phyloP scores from a whole-genome alignment of 2,329 filamentous ascomycete species.

The Epichloe bromicola region DNA sequence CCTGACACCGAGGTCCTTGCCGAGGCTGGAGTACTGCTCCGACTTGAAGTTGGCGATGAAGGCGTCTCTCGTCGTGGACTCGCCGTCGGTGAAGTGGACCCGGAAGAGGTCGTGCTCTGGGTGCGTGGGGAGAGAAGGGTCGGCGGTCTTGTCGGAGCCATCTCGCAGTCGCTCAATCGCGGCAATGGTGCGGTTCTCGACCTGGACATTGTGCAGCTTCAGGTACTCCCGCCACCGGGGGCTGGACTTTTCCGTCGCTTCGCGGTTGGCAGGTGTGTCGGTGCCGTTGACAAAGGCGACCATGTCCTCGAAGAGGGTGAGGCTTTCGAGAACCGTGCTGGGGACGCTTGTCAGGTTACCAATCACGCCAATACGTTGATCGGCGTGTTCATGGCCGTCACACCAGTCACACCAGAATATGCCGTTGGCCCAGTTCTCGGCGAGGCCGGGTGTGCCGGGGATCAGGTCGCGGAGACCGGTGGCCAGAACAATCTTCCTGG shows the following conservation, averaged over 20 bases:
- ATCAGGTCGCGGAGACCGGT: constrained; percentile 44
- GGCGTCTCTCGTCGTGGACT: constrained; percentile 31
- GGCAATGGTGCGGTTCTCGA: constrained; percentile 43
- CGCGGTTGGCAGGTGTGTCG: constrained; percentile 31
- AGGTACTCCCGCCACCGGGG: constrained; percentile 38
- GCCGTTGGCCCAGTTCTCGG: constrained; percentile 43
- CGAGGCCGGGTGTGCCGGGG: constrained; percentile 39
- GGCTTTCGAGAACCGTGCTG: constrained; percentile 34
- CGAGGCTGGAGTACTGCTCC: constrained; percentile 34
- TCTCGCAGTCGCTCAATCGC: constrained; percentile 32
- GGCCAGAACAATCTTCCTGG: constrained; percentile 43
- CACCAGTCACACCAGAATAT: constrained; percentile 55
- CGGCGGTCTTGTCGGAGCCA: constrained; percentile 21
- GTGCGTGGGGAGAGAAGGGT: constrained; percentile 28
- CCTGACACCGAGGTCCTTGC: constrained; percentile 31
- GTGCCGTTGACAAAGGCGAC: constrained; percentile 48
- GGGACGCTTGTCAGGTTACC: constrained; percentile 30
- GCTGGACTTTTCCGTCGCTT: constrained; percentile 23
- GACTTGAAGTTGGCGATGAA: constrained; percentile 37
- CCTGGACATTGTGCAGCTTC: constrained; percentile 31
- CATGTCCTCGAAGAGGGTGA: constrained; percentile 41
- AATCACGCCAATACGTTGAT: constrained; percentile 43
- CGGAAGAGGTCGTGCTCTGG: constrained; percentile 42
- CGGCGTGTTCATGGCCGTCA: constrained; percentile 47
- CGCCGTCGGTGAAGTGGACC: constrained; percentile 36